These are phyloP conservation scores for Ophiosphaerella narmari DNA, from an alignment of 2,329 filamentous ascomycete species.

Conservation along the genomic window DNA sequence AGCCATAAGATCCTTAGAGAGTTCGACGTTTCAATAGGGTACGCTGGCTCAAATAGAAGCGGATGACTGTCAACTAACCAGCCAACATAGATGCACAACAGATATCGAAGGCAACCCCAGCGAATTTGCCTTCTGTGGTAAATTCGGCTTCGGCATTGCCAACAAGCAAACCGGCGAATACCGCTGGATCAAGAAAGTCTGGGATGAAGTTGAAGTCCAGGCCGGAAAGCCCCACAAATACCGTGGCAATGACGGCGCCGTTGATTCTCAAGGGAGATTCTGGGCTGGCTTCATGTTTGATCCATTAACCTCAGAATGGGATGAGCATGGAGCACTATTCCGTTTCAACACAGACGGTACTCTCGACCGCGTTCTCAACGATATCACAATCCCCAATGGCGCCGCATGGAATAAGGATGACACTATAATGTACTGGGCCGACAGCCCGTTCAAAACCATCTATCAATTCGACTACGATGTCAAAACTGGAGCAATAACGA, in stretches of 20 bases:
- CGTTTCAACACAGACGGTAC: slow-evolving; percentile 68
- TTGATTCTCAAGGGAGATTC: slow-evolving; percentile 79
- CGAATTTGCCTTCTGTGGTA: slow-evolving; percentile 77
- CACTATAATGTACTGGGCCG: slow-evolving; percentile 80
- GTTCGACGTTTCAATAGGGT: slow-evolving; percentile 63
- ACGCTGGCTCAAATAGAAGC: slow-evolving; percentile 9
- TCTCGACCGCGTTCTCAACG: slow-evolving; percentile 63
- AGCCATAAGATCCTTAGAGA: slow-evolving; percentile 61
- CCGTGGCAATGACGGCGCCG: slow-evolving; percentile 79
- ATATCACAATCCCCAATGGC: slow-evolving; percentile 80
- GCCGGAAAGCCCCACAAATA: slow-evolving; percentile 56
- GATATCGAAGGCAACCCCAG: slow-evolving; percentile 73
- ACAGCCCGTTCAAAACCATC: slow-evolving; percentile 73
- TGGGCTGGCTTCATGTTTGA: slow-evolving; percentile 90
- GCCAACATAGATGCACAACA: slow-evolving; percentile 59
- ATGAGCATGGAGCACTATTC: slow-evolving; percentile 69
- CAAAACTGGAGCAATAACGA: slow-evolving; percentile 66
- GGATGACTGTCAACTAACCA: neutral
- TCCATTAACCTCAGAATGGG: slow-evolving; percentile 63
- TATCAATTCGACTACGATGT: slow-evolving; percentile 75
- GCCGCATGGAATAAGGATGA: slow-evolving; percentile 77
- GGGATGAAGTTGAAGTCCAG: slow-evolving; percentile 55
- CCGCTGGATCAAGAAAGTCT: slow-evolving; percentile 62
- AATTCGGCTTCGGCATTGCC: slow-evolving; percentile 79
- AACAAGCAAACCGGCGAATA: slow-evolving; percentile 64